Evolutionary conservation across 305 asterid genomes (phyloP).

Genomic region (Withania somnifera): DNA sequence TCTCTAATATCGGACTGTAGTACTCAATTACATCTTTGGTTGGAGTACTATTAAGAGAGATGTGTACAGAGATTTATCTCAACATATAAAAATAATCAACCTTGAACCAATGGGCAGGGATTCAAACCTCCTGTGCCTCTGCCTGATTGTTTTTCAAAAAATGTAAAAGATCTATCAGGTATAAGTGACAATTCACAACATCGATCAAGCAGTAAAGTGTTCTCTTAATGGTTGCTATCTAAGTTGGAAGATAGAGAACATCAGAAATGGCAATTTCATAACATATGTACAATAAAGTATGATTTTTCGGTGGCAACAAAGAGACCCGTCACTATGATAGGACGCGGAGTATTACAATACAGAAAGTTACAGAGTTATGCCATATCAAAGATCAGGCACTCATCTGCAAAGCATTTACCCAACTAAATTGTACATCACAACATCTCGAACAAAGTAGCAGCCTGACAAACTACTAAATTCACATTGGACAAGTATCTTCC

Average conservation of each 20-base stretch:
- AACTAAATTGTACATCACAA: slow-evolving; percentile 23
- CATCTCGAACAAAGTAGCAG: background rate
- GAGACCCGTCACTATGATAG: slow-evolving; percentile 10
- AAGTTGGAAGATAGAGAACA: background rate
- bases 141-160: background rate
- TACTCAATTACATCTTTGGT: too few relatives aligned
- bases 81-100: background rate
- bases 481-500: slow-evolving; percentile 67
- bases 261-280: background rate
- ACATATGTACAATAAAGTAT: slow-evolving; percentile 4
- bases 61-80: too few relatives aligned
- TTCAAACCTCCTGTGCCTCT: background rate
- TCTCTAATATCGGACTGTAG: too few relatives aligned
- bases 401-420: slow-evolving; percentile 11
- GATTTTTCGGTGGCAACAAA: background rate
- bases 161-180: background rate
- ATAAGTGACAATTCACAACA: too few relatives aligned
- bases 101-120: background rate
- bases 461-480: slow-evolving; percentile 12
- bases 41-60: too few relatives aligned
- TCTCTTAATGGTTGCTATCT: background rate
- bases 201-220: background rate
- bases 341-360: background rate
- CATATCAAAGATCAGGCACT: background rate
- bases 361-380: background rate